Conservation (phyloP, 257 asterid species). For the Scutellaria barbata region DNA sequence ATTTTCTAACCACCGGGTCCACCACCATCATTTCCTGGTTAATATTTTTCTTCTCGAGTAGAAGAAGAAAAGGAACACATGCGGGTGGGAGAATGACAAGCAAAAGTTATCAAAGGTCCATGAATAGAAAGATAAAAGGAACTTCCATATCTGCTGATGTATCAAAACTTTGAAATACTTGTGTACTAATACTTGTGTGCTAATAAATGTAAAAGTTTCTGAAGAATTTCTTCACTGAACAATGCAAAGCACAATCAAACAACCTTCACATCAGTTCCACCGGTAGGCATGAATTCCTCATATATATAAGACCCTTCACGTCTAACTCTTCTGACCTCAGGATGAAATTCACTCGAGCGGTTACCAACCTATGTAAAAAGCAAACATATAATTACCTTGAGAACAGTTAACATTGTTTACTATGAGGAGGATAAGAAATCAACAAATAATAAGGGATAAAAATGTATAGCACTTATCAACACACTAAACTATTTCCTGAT, state of each 20-base stretch:
- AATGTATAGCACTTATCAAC: background rate
- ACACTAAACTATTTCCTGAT: background rate
- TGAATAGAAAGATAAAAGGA: conserved; percentile 16
- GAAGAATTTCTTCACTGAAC: conserved; percentile 21
- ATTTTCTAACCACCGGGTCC: conserved; percentile 7
- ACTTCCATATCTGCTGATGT: conserved; percentile 16
- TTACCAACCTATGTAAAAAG: conserved; percentile 75
- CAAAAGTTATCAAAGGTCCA: conserved; percentile 24
- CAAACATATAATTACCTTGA: conserved; percentile 21
- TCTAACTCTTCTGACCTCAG: conserved; percentile 95
- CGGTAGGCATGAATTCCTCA: conserved; percentile 99
- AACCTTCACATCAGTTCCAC: conserved; percentile 99
- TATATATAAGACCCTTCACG: conserved; percentile 99
- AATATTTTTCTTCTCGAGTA: conserved; percentile 7
- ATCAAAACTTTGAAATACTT: conserved; percentile 5
- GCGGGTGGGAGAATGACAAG: conserved; percentile 20
- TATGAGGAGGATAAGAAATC: background rate
- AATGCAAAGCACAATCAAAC: conserved; percentile 26
- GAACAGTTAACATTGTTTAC: background rate
- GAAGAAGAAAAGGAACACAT: conserved; percentile 20
- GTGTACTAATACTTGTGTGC: background rate
- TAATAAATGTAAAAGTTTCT: conserved; percentile 3
- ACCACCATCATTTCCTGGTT: background rate
- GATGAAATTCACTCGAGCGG: conserved; percentile 97
- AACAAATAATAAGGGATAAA: conserved; percentile 15